Evolutionary conservation across 495 filamentous ascomycete genomes (phyloP).

Genomic region (Neurospora intermedia): DNA sequence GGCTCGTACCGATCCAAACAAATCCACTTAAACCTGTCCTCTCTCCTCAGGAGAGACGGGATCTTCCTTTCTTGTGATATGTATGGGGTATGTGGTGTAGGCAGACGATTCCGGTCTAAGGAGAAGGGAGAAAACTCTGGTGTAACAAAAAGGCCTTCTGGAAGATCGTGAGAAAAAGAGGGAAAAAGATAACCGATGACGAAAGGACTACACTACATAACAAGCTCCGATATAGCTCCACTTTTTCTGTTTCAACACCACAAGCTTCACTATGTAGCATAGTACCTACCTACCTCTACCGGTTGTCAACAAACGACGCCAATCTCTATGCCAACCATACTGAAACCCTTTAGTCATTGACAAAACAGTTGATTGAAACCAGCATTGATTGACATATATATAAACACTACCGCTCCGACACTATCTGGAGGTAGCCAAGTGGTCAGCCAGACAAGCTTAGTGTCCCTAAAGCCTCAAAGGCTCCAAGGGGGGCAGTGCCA

Average conservation of each 20-base stretch:
- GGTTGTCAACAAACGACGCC: too few relatives aligned
- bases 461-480: neutral
- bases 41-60: neutral
- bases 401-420: too few relatives aligned
- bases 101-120: neutral
- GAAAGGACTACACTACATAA: neutral
- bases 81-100: neutral
- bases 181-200: too few relatives aligned
- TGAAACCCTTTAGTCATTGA: neutral
- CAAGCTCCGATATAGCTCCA: neutral
- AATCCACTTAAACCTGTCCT: neutral
- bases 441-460: too few relatives aligned
- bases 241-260: neutral
- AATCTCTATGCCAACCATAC: neutral
- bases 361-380: too few relatives aligned
- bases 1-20: neutral
- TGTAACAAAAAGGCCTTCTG: too few relatives aligned
- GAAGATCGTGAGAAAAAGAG: too few relatives aligned
- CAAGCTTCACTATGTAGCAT: too few relatives aligned
- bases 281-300: too few relatives aligned
- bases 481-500: neutral
- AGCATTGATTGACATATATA: neutral
- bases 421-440: too few relatives aligned
- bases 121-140: neutral
- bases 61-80: neutral